Evolutionary conservation across 1,284 basidiomycete species (phyloP).

Genomic region (Leccinum subrobustum): DNA sequence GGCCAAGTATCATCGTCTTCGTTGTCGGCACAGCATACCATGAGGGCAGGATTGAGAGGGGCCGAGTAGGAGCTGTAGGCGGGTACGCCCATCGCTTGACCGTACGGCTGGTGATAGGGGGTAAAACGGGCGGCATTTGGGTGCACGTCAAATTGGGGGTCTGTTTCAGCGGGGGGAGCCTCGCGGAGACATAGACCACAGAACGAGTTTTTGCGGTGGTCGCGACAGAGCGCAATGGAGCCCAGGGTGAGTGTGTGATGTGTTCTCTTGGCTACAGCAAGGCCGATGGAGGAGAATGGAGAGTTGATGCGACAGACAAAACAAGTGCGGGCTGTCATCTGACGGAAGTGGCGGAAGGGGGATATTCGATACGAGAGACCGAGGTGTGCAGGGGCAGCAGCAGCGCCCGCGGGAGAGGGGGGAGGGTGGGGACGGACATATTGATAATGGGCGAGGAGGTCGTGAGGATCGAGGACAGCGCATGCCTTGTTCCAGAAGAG

Average conservation of each 20-base stretch:
- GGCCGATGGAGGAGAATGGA: constrained; percentile 48
- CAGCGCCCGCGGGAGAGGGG: constrained; percentile 17
- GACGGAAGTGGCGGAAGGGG: constrained; percentile 44
- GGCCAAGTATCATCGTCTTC: constrained; percentile 71
- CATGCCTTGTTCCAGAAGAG: constrained; percentile 50
- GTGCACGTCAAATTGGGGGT: constrained; percentile 38
- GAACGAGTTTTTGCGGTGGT: constrained; percentile 58
- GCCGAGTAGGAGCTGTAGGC: constrained; percentile 27
- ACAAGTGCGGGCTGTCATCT: constrained; percentile 47
- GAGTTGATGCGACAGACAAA: constrained; percentile 68
- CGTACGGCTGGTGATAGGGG: constrained; percentile 34
- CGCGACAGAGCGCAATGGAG: constrained; percentile 54
- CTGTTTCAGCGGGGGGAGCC: constrained; percentile 43
- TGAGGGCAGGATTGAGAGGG: constrained; percentile 28
- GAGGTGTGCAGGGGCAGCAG: constrained; percentile 21
- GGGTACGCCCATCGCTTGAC: constrained; percentile 26
- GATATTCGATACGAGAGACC: constrained; percentile 34
- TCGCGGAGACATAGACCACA: constrained; percentile 72
- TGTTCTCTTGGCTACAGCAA: constrained; percentile 47
- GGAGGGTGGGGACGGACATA: constrained; percentile 29
- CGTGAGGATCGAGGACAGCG: constrained; percentile 43
- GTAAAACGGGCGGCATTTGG: constrained; percentile 32
- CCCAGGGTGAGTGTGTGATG: constrained; percentile 44
- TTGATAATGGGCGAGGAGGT: constrained; percentile 37
- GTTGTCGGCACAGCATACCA: constrained; percentile 59